Base-by-base conservation (phyloP, 2,329 filamentous ascomycete genomes). In the Apiospora arundinis region DNA sequence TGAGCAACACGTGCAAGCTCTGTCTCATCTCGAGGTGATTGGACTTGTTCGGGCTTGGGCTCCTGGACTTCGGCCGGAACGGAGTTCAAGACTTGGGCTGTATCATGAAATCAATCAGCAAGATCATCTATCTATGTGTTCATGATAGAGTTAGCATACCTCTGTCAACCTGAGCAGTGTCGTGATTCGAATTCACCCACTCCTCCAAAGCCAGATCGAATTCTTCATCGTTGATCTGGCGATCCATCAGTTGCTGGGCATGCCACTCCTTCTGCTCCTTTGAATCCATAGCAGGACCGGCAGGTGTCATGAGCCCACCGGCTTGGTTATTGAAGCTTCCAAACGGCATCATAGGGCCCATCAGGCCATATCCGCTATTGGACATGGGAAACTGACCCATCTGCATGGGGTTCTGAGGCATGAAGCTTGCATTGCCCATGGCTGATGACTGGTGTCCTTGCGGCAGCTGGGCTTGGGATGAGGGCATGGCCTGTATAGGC, bases 1-100 rank as follows among this genome's bases (percentile, higher is more conserved):
- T 89, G 90, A 6, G 94, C 94, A 1, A 93, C 95, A 52, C 86
- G 85, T 25, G 92, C 91, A 40, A 96, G 87, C 63, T 92, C 93
- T 74, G 94, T 90, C 32, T 90, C 86, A 69, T 44, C 16, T 18
- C 23, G n/a, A 23, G 67, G 46, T 32, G 9, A 18, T 11, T 69
- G 67, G 18, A 49, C 23, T 42, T 32, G 46, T 25, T 67, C 65
- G 21, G 56, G 0, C 56, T 92, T 87, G 28, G 81, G 74, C 5
- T 82, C 80, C 42, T 80, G 74, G 11, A 81, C 77, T 74, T 74
- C 81, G 77, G 48, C 80, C 72, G 74, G 78, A 63, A 12, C 28
- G 6, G 49, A 6, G 4, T 63, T 63, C 32, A 63, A 40, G 32
- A 63, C 28, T n/a, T 63, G 28, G 40, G 28, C 56, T 63, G 52